phyloP scores from a whole-genome alignment of 768 basidiomycete genomes.

The Serpula lacrymans region DNA sequence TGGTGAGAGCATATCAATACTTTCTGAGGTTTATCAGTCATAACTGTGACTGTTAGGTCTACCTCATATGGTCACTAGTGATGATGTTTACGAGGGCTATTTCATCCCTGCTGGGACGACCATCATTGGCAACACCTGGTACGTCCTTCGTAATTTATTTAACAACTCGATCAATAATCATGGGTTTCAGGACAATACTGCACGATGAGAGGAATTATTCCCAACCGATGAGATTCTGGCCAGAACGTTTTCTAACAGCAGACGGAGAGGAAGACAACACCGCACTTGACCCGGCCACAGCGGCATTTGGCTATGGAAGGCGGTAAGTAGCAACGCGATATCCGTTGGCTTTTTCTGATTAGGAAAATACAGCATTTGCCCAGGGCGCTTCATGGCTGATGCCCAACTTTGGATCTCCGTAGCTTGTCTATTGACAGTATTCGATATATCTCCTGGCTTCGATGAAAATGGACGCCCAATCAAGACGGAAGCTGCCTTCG shows the following conservation, averaged over 20 bases:
- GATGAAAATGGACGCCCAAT: slow-evolving; percentile 15
- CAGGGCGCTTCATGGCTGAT: slow-evolving; percentile 44
- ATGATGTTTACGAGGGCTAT: slow-evolving; percentile 27
- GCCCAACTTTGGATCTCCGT: slow-evolving; percentile 34
- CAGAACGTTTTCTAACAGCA: slow-evolving; percentile 35
- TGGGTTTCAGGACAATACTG: slow-evolving; percentile 31
- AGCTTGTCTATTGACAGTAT: slow-evolving; percentile 26
- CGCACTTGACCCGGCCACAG: slow-evolving; percentile 25
- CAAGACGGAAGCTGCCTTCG: slow-evolving; percentile 19
- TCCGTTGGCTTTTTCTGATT: background rate
- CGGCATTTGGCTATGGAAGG: slow-evolving; percentile 36
- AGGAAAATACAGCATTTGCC: slow-evolving; percentile 29
- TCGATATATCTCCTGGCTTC: slow-evolving; percentile 20
- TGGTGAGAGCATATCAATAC: slow-evolving; percentile 19
- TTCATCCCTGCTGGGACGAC: slow-evolving; percentile 39
- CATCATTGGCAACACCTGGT: slow-evolving; percentile 62
- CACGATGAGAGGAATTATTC: slow-evolving; percentile 34
- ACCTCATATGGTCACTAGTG: slow-evolving; percentile 30
- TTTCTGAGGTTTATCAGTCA: no score
- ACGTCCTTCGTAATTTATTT: no score
- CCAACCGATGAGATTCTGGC: slow-evolving; percentile 32
- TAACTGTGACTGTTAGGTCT: no score
- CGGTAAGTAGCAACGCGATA: slow-evolving; percentile 20
- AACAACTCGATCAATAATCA: no score
- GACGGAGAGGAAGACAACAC: slow-evolving; percentile 33